phyloP scores from a whole-genome alignment of 1,284 basidiomycete species.

The Puccinia sorghi region DNA sequence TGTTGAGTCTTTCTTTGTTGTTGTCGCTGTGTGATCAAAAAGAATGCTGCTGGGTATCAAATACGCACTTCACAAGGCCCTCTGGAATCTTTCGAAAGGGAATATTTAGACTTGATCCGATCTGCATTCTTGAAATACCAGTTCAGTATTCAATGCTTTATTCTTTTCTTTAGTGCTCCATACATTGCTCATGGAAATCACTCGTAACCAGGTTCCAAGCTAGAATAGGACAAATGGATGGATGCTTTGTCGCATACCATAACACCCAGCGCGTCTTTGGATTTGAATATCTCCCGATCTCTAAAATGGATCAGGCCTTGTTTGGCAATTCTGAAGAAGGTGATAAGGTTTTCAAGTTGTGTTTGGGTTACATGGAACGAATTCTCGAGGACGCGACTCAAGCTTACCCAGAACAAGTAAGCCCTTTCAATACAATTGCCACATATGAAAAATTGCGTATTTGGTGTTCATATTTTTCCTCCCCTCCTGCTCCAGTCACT shows the following conservation, averaged over 20 bases:
- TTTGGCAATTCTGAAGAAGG: conserved; percentile 71
- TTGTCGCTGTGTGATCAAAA: neutral
- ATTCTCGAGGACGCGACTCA: conserved; percentile 67
- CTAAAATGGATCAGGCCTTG: conserved; percentile 81
- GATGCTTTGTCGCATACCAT: conserved; percentile 91
- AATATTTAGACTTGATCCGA: conserved; percentile 73
- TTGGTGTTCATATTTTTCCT: neutral
- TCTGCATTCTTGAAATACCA: conserved; percentile 94
- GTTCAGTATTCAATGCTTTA: conserved; percentile 59
- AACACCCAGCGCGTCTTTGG: conserved; percentile 86
- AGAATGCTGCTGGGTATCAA: conserved; percentile 58
- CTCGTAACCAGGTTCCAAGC: conserved; percentile 73
- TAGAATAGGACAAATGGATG: conserved; percentile 96
- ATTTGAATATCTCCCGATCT: conserved; percentile 86
- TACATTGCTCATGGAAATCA: neutral
- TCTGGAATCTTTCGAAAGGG: conserved; percentile 58
- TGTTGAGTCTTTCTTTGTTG: conserved; percentile 60
- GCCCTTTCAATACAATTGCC: neutral
- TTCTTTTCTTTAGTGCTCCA: conserved; percentile 7
- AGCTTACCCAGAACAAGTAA: conserved; percentile 67
- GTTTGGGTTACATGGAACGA: conserved; percentile 72
- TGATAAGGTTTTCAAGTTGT: conserved; percentile 74
- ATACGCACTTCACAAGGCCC: conserved; percentile 55
- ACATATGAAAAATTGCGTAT: neutral
- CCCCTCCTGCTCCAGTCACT: conserved; percentile 32